A percentile compares a stretch with the other conserved stretches of the same genome.
These are phyloP conservation scores for Picea glauca DNA, from an alignment of 75 land plant genomes.

Conservation along the genomic window DNA sequence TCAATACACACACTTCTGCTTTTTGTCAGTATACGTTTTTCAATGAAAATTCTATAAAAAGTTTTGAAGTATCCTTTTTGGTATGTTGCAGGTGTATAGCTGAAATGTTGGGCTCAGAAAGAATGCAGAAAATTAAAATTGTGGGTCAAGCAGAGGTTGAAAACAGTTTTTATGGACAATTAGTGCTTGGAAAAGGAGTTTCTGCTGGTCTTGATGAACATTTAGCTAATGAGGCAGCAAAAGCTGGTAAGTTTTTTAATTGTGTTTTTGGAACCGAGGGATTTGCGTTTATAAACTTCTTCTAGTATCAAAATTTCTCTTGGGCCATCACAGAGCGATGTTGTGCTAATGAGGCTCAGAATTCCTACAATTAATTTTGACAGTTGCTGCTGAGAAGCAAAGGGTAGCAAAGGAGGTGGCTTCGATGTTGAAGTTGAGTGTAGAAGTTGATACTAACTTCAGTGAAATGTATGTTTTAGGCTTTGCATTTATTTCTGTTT, in stretches of 20 bases:
- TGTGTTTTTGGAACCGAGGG: not conserved
- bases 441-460: conserved; percentile 62
- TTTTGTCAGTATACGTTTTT: not conserved
- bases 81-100: conserved; percentile 47
- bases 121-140: conserved; percentile 49
- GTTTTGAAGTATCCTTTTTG: not conserved
- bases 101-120: conserved; percentile 64
- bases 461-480: conserved; percentile 45
- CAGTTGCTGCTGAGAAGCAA: conserved; percentile 90
- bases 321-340: not conserved
- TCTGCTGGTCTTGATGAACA: conserved; percentile 64
- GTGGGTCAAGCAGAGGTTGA: conserved; percentile 79
- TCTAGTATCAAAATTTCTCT: not conserved
- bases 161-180: conserved; percentile 73
- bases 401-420: conserved; percentile 86
- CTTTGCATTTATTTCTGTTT: not conserved
- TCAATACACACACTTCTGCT: not conserved
- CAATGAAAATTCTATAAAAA: not conserved
- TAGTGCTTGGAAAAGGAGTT: conserved; percentile 59
- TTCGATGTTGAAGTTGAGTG: conserved; percentile 66
- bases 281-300: not conserved
- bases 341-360: not conserved
- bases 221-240: conserved; percentile 60
- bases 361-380: conserved; percentile 2
- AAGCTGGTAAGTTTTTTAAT: conserved; percentile 55